Evolutionary conservation across 2,329 filamentous ascomycete genomes (phyloP), one percentile per base, ranked within the genome.

Genomic region (Fusarium sp.): DNA sequence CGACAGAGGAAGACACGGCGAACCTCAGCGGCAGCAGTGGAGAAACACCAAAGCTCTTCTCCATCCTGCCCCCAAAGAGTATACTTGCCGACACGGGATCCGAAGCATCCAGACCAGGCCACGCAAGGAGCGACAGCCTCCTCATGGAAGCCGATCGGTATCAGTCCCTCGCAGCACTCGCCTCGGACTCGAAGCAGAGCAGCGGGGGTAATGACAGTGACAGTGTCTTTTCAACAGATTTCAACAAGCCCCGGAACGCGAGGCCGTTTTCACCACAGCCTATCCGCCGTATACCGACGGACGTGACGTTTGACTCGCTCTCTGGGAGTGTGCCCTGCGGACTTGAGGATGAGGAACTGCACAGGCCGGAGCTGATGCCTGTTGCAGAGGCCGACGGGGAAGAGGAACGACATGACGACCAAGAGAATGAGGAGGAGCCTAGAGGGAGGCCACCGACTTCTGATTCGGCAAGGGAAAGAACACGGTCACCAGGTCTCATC

Each of bases 11-110:
- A 75, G 77, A 80, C 27, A 71, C 82, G 18, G 57, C 71, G 10
- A 82, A 81, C 35, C 80, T 82, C 32, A 80, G 80, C 6, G 81
- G 72, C 5, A 80, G 78, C 16, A 82, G 83, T 64, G 80, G 80
- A 71, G 82, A 77, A 70, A 77, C 77, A 65, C 78, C 79, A 18
- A 91, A 90, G 82, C 84, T 92, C 75, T 92, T 92, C 81, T 91
- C 89, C 77, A 92, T 92, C 74, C 81, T 92, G 57, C 90, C 90
- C 43, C 88, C 90, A 14, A 90, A 89, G 81, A 91, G 89, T 78
- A 92, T 92, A 76, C 86, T 92, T 6, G 88, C 88, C 45, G 89
- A 90, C 56, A 77, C 83, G 7, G 83, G 81, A 2, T 85, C 85
- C 7, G 84, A 87, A 66, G 77, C 76, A 72, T 80, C 80, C 61